phyloP scores from a whole-genome alignment of 345 rosid species.

The Kernera saxatilis region DNA sequence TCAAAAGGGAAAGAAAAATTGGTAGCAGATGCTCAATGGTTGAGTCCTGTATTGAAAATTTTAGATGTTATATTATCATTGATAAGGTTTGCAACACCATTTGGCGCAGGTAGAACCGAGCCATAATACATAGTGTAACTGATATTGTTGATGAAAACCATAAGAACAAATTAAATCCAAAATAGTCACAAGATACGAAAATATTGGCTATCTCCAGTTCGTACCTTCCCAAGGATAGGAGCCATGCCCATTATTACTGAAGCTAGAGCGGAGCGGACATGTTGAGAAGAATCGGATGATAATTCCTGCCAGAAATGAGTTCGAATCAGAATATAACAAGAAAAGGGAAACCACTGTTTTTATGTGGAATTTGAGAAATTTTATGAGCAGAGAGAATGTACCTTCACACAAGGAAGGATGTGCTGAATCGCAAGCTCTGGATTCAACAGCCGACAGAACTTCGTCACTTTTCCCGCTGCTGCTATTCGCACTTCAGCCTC shows the following conservation, averaged over 20 bases:
- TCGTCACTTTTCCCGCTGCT: constrained; percentile 97
- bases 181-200: not conserved
- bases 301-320: constrained; percentile 63
- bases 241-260: constrained; percentile 99
- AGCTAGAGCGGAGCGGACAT: constrained; percentile 96
- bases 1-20: constrained; percentile 93
- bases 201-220: constrained; percentile 19
- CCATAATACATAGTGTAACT: not conserved
- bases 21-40: constrained; percentile 95
- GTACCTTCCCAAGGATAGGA: constrained; percentile 67
- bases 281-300: constrained; percentile 97
- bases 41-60: constrained; percentile 56
- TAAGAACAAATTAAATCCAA: not conserved
- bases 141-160: not conserved
- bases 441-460: constrained; percentile 78
- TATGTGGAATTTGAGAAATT: not conserved
- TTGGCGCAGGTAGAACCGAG: not conserved
- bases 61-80: not conserved
- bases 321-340: constrained; percentile 21
- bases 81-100: not conserved
- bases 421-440: constrained; percentile 85
- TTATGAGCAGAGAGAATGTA: constrained; percentile 12
- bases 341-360: not conserved
- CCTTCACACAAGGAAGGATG: constrained; percentile 96
- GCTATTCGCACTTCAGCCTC: constrained; percentile 99